Evolutionary conservation across 345 rosid species (phyloP).

Genomic region (Populus davidiana): DNA sequence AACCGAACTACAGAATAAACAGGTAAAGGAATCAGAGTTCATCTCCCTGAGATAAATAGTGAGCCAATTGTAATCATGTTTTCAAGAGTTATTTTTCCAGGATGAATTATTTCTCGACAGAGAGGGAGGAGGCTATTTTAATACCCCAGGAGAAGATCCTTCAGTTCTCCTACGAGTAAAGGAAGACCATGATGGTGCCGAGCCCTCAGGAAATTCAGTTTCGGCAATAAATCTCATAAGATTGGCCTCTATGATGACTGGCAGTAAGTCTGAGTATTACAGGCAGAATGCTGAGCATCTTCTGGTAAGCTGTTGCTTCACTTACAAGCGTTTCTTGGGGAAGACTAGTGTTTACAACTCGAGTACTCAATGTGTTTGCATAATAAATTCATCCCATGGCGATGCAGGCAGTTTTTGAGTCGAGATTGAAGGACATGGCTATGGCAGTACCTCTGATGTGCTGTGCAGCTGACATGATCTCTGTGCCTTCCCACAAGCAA

Average conservation of each 20-base stretch:
- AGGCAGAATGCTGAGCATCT: slow-evolving; percentile 67
- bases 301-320: slow-evolving; percentile 42
- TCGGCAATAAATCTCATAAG: slow-evolving; percentile 80
- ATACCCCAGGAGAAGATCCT: slow-evolving; percentile 83
- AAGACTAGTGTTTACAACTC: background rate
- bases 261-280: slow-evolving; percentile 51
- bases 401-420: slow-evolving; percentile 75
- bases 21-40: slow-evolving; percentile 39
- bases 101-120: slow-evolving; percentile 86
- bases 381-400: background rate
- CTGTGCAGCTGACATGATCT: slow-evolving; percentile 73
- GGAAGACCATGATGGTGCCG: slow-evolving; percentile 98
- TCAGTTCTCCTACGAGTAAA: slow-evolving; percentile 88
- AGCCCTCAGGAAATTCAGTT: slow-evolving; percentile 93
- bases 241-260: slow-evolving; percentile 63
- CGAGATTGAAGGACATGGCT: slow-evolving; percentile 70
- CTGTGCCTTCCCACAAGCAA: slow-evolving; percentile 57
- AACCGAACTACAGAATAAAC: slow-evolving; percentile 66
- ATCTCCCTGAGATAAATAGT: background rate
- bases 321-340: background rate
- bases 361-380: background rate
- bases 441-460: slow-evolving; percentile 94
- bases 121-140: slow-evolving; percentile 89
- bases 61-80: background rate
- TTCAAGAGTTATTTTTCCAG: slow-evolving; percentile 31